Evolutionary conservation across 129 eudicot genomes (phyloP).

Genomic region (Flaveria sonorensis): DNA sequence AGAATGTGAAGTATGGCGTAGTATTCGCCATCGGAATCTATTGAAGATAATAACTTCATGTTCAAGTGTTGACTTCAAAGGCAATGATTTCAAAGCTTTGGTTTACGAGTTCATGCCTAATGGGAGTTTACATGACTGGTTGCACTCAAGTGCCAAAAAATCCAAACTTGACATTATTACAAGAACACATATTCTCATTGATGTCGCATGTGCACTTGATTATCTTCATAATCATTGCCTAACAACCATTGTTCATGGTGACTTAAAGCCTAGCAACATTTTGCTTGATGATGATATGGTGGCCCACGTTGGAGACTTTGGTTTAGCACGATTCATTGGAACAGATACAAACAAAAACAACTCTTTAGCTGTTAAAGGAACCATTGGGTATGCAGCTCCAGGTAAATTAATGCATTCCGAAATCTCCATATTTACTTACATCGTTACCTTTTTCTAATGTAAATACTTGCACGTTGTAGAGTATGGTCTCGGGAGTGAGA

Average conservation of each 20-base stretch:
- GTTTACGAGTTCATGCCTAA: constrained; percentile 44
- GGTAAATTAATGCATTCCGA: constrained; percentile 22
- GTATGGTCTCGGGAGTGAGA: constrained; percentile 42
- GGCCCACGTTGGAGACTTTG: constrained; percentile 34
- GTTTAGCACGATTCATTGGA: constrained; percentile 25
- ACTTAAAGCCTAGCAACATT: constrained; percentile 35
- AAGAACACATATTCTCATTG: constrained; percentile 23
- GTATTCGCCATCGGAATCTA: constrained; percentile 42
- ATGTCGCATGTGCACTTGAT: constrained; percentile 34
- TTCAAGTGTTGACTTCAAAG: constrained; percentile 38
- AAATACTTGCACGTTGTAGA: constrained; percentile 29
- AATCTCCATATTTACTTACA: background rate
- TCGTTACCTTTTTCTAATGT: background rate
- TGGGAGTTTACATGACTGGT: constrained; percentile 40
- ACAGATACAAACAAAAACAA: constrained; percentile 10
- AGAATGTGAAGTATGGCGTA: constrained; percentile 39
- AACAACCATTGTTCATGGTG: constrained; percentile 23
- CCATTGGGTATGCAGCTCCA: constrained; percentile 43
- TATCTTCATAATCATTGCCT: constrained; percentile 35
- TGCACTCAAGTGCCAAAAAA: constrained; percentile 9
- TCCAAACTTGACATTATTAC: background rate
- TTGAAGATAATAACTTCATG: constrained; percentile 41
- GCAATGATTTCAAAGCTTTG: constrained; percentile 37
- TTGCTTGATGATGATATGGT: constrained; percentile 32
- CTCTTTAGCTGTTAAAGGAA: constrained; percentile 40